These are phyloP conservation scores for Pisolithus microcarpus DNA, from an alignment of 768 basidiomycete species.

Conservation along the genomic window DNA sequence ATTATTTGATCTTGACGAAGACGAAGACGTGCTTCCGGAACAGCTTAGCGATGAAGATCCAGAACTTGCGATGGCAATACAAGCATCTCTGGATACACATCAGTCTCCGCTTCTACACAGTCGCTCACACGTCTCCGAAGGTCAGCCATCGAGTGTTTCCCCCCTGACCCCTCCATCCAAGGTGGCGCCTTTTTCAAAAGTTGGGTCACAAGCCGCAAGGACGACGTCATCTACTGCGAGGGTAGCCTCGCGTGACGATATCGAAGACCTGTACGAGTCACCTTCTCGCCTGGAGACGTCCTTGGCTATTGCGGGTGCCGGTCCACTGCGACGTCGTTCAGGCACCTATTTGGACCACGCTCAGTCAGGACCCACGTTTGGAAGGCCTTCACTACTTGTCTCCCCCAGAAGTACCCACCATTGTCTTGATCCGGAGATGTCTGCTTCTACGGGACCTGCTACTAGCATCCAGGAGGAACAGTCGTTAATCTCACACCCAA, in stretches of 20 bases:
- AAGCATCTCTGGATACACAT: conserved; percentile 46
- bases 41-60: conserved; percentile 45
- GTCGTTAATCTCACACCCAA: neutral
- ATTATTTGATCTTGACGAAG: conserved; percentile 50
- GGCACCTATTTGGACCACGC: conserved; percentile 8
- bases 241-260: conserved; percentile 18
- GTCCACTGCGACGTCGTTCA: conserved; percentile 24
- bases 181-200: neutral
- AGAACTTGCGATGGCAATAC: conserved; percentile 52
- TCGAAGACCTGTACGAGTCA: conserved; percentile 44
- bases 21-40: conserved; percentile 30
- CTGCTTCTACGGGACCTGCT: neutral
- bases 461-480: neutral
- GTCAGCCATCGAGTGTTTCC: neutral
- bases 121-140: neutral
- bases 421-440: neutral
- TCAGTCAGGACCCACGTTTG: conserved; percentile 28
- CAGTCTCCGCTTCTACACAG: neutral
- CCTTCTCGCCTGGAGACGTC: conserved; percentile 59
- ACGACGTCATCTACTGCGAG: conserved; percentile 1
- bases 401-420: conserved; percentile 5
- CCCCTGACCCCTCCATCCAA: conserved; percentile 7
- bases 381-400: conserved; percentile 29
- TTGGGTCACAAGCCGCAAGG: neutral
- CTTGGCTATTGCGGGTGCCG: conserved; percentile 58